Base-by-base conservation (phyloP, 2,329 filamentous ascomycete genomes). In the Paraphoma chrysanthemicola region DNA sequence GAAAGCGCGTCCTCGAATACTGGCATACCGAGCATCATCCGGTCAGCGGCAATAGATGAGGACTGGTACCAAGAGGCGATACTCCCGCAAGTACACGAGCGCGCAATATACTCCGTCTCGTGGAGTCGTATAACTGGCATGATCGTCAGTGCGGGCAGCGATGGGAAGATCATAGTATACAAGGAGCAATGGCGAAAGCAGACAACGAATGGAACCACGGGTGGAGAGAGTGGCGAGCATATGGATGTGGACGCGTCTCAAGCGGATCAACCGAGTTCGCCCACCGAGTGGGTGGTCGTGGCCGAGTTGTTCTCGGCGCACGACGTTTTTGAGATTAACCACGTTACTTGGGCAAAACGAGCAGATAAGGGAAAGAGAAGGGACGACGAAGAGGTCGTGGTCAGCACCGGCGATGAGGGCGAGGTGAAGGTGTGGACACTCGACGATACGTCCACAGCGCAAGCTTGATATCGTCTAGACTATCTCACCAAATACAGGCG, bases 361-460 rank as follows among this genome's bases (percentile, higher is more conserved):
- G 90, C 87, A 54, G 93, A 97, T 73, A 82, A 83, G 48, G 88
- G 80, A 1, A 83, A 83, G 71, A 82, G 78, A 60, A 82, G 55
- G n/a, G 83, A 85, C 1, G 82, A 77, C 23, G 92, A 97, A 68
- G 94, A 98, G 78, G 90, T 97, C 74, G 81, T 99, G 45, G 81
- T 98, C 17, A 95, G 90, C 14, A 97, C 93, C 0, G 95, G 94
- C 0, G 95, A 99, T 74, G 93, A 98, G 77, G 95, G 95, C 0
- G 83, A 90, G 50, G 90, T 97, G 29, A 89, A 90, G 70, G 88
- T 93, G 1, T 99, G 95, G 94, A 84, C 86, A 17, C 31, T 76
- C 53, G 71, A 75, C 14, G 68, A 69, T 14, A 16, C 33, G 14
- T 14, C 33, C 14, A 14, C 33, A 42, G 11, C 14, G 11, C 39